These are phyloP conservation scores for Colletotrichum eleusines DNA, from an alignment of 2,329 filamentous ascomycete species.

Conservation along the genomic window DNA sequence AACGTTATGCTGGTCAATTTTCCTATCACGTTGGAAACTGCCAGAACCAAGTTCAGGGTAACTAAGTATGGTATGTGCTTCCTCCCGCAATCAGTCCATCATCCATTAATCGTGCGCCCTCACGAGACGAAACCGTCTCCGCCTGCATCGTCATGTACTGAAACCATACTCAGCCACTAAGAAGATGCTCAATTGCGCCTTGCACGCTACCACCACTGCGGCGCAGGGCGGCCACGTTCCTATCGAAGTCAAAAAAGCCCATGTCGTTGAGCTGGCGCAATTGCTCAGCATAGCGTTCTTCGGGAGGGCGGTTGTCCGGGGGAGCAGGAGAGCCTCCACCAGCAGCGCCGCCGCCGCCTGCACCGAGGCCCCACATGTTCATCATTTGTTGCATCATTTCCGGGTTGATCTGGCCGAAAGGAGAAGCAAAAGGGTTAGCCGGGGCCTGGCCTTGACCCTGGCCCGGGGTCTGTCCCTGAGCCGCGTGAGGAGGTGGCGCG, in stretches of 20 bases:
- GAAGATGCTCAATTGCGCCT: conserved; percentile 84
- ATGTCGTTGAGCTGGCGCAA: conserved; percentile 96
- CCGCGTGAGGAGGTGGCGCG: conserved; percentile 46
- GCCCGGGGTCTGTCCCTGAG: conserved; percentile 52
- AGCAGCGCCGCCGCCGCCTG: conserved; percentile 50
- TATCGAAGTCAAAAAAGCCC: conserved; percentile 97
- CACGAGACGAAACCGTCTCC: conserved; percentile 3
- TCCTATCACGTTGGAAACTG: conserved; percentile 26
- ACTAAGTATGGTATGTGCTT: conserved; percentile 38
- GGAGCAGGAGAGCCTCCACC: conserved; percentile 63
- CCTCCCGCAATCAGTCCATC: conserved; percentile 13
- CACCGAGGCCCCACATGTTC: conserved; percentile 60
- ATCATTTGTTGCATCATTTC: conserved; percentile 68
- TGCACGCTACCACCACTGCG: conserved; percentile 94
- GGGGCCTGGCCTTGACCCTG: conserved; percentile 45
- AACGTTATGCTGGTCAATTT: conserved; percentile 39
- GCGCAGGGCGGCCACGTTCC: conserved; percentile 89
- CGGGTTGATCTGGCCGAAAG: conserved; percentile 60
- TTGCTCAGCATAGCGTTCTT: conserved; percentile 93
- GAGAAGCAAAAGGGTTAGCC: conserved; percentile 58
- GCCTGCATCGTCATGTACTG: conserved; percentile 3
- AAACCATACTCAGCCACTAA: conserved; percentile 51
- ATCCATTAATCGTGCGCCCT: conserved; percentile 31
- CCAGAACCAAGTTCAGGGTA: conserved; percentile 35
- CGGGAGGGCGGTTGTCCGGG: conserved; percentile 86